These are phyloP conservation scores for Choanephora cucurbitarum DNA, from an alignment of 371 early-diverging fungal species.

Conservation along the genomic window DNA sequence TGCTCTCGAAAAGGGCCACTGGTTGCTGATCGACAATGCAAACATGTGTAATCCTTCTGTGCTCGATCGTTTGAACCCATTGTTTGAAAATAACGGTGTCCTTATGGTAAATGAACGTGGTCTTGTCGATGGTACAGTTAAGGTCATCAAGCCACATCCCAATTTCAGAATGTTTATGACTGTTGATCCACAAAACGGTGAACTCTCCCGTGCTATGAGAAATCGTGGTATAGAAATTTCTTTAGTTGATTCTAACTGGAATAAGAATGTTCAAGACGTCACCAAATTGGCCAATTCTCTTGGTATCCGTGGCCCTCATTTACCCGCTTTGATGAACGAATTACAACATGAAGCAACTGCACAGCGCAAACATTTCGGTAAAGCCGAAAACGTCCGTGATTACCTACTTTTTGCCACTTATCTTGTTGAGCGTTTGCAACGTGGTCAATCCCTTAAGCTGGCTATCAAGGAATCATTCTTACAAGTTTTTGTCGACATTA, in stretches of 20 bases:
- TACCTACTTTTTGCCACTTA: constrained; percentile 60
- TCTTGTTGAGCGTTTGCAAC: constrained; percentile 67
- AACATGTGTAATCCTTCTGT: constrained; percentile 97
- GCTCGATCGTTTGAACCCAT: constrained; percentile 92
- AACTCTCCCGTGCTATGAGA: constrained; percentile 96
- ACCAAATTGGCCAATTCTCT: constrained; percentile 55
- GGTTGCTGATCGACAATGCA: constrained; percentile 99
- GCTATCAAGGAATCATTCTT: constrained; percentile 58
- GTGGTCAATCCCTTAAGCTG: constrained; percentile 57
- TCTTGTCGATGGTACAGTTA: constrained; percentile 77
- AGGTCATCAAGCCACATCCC: constrained; percentile 87
- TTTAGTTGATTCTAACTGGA: constrained; percentile 59
- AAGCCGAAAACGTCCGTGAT: constrained; percentile 55
- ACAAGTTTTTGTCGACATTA: constrained; percentile 55
- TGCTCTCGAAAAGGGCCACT: constrained; percentile 94
- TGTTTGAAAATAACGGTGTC: constrained; percentile 90
- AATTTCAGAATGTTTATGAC: constrained; percentile 99
- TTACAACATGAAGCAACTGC: constrained; percentile 41
- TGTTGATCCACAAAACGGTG: constrained; percentile 93
- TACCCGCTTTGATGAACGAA: constrained; percentile 34
- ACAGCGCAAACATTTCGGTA: constrained; percentile 35
- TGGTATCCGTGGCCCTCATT: constrained; percentile 54
- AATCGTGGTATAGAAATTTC: constrained; percentile 94
- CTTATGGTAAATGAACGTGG: constrained; percentile 93
- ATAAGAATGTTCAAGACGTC: constrained; percentile 38